These are phyloP conservation scores for Dendrobium catenatum DNA, from an alignment of 106 monocot species.

Conservation along the genomic window DNA sequence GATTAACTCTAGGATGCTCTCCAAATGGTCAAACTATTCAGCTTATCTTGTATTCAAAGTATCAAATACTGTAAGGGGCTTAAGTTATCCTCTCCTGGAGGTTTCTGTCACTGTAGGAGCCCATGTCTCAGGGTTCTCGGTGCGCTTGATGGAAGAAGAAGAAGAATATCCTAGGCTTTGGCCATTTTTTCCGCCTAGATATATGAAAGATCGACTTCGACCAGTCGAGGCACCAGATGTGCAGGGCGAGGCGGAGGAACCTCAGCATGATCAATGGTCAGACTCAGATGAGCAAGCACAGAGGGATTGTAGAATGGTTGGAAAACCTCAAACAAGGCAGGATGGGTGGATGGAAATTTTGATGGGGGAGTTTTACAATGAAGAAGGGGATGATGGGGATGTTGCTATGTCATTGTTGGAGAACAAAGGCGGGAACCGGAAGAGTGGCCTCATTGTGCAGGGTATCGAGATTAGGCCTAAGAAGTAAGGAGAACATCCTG, in stretches of 20 bases:
- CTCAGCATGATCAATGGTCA: not conserved
- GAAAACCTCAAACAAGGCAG: conserved; percentile 8
- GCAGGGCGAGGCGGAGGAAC: not conserved
- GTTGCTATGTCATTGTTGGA: conserved; percentile 32
- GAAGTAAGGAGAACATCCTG: not conserved
- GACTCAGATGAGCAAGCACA: not conserved
- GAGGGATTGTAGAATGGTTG: not conserved
- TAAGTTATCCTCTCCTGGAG: conserved; percentile 26
- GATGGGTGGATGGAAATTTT: conserved; percentile 57
- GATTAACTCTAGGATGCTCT: conserved; percentile 32
- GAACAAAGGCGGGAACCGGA: conserved; percentile 21
- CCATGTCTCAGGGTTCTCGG: not conserved
- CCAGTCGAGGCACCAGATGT: not conserved
- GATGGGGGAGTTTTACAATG: conserved; percentile 45
- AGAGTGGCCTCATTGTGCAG: conserved; percentile 44
- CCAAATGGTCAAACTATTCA: conserved; percentile 40
- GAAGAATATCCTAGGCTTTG: too few relatives aligned
- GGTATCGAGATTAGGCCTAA: conserved; percentile 56
- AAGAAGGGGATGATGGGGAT: conserved; percentile 34
- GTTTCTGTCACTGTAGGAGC: conserved; percentile 19
- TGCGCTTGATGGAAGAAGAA: not conserved
- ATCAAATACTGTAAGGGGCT: conserved; percentile 1
- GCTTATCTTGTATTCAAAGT: conserved; percentile 58
- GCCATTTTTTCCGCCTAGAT: not conserved
- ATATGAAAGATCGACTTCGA: too few relatives aligned